Base-by-base conservation (phyloP, 2,329 filamentous ascomycete genomes). In the Colletotrichum tofieldiae region DNA sequence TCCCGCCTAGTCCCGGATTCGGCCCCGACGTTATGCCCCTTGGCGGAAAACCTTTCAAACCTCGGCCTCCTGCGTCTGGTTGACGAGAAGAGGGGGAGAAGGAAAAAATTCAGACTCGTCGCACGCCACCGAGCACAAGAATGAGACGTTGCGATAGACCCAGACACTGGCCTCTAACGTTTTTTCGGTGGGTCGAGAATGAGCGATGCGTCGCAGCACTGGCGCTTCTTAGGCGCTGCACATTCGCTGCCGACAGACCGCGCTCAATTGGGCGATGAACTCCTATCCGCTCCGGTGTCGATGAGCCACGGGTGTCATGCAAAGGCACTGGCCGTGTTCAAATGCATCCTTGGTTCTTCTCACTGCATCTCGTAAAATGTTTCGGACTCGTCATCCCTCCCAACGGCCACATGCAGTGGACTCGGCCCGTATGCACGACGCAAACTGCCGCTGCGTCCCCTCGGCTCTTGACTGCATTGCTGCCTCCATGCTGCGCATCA, bases 91-190 rank as follows among this genome's bases (percentile, higher is more conserved):
- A 49, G 54, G 59, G 32, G 58, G 49, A 14, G 20, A 65, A 65
- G 60, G 18, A 51, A 54, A 59, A 45, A 45, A 29, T 43, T 43
- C 29, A 51, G n/a, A n/a, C 29, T 45, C 20, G 67, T 70, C 29
- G 49, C 52, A 67, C 56, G 64, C 68, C 56, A 67, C 52, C 39
- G 14, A 58, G 23, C 26, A 45, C 49, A 45, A 60, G 47, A 72
- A 72, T 55, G 59, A 70, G 59, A 65, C 60, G 70, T 72, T 61
- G 23, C 52, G 32, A 58, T 72, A 59, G 55, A 70, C 43, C 60
- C 32, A 29, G 47, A 56, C 56, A 67, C 11, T 47, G 41, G 41
- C 32, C 52, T 49, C 26, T 56, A 62, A 67, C 51, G 68, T 65
- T 54, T 66, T 66, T 63, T 39, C n/a, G 45, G 62, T 66, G 67